phyloP scores from a whole-genome alignment of 208 protist species.

The Endotrypanum monterogeii region DNA sequence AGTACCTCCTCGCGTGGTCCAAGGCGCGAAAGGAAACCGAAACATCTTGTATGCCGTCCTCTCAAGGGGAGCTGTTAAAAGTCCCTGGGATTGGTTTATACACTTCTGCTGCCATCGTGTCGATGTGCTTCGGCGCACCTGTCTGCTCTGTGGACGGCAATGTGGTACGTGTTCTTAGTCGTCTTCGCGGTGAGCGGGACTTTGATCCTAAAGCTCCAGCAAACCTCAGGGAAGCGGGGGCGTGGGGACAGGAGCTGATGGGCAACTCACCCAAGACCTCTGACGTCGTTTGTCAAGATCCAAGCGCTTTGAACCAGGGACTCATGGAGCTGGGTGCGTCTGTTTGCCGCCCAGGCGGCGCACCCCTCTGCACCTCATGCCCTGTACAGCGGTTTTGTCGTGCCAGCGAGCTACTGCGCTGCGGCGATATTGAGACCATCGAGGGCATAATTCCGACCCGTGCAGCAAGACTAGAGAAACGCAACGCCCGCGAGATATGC shows the following conservation, averaged over 20 bases:
- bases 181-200: constrained; percentile 66
- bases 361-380: constrained; percentile 71
- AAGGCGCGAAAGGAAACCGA: constrained; percentile 7
- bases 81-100: constrained; percentile 94
- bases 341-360: constrained; percentile 79
- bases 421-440: constrained; percentile 64
- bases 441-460: constrained; percentile 79
- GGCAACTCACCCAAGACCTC: constrained; percentile 20
- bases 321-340: constrained; percentile 94
- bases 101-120: constrained; percentile 93
- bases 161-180: constrained; percentile 90
- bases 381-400: constrained; percentile 65
- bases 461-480: constrained; percentile 42
- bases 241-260: constrained; percentile 74
- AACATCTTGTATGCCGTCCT: constrained; percentile 18
- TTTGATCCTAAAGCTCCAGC: constrained; percentile 81
- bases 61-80: constrained; percentile 51
- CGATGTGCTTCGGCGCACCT: constrained; percentile 82
- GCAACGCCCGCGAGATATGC: constrained; percentile 57
- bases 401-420: constrained; percentile 35
- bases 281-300: constrained; percentile 30
- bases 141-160: constrained; percentile 92
- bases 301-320: constrained; percentile 87
- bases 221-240: constrained; percentile 50
- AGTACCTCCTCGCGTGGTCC: constrained; percentile 71